A percentile compares a stretch with the other conserved stretches of the same genome.
Evolutionary conservation across 176 grass and related monocot genomes (phyloP).

Genomic region (Zizania latifolia): DNA sequence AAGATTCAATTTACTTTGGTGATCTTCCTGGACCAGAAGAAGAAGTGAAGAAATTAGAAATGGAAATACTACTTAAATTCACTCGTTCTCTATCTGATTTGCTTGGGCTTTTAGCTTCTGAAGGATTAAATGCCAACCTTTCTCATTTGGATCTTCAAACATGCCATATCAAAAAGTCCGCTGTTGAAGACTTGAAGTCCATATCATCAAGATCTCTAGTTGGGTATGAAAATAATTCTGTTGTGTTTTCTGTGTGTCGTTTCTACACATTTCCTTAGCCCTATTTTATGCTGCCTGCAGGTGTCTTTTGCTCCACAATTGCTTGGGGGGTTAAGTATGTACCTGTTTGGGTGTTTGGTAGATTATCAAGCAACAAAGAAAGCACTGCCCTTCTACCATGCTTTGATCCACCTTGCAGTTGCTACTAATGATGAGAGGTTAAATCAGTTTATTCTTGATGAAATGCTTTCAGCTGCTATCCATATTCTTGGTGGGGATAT

Average conservation of each 20-base stretch:
- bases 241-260: not conserved
- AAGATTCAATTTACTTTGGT: constrained; percentile 44
- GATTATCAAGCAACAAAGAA: constrained; percentile 45
- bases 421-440: constrained; percentile 35
- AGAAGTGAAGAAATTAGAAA: constrained; percentile 57
- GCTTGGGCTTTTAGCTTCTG: constrained; percentile 39
- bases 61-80: constrained; percentile 27
- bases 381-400: constrained; percentile 41
- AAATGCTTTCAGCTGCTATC: constrained; percentile 42
- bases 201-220: constrained; percentile 46
- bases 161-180: no score
- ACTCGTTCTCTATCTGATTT: constrained; percentile 37
- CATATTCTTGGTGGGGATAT: not conserved
- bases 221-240: constrained; percentile 23
- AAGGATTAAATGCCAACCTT: constrained; percentile 19
- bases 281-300: constrained; percentile 17
- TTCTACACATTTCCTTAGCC: not conserved
- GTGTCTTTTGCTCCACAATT: constrained; percentile 45
- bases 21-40: constrained; percentile 49
- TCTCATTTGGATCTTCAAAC: no score
- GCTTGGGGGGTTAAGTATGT: constrained; percentile 37
- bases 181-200: constrained; percentile 38
- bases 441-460: constrained; percentile 48
- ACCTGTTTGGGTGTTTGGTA: constrained; percentile 33
- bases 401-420: constrained; percentile 43